Conservation (phyloP, 2,329 filamentous ascomycete genomes). For the Cladobotryum protrusum region DNA sequence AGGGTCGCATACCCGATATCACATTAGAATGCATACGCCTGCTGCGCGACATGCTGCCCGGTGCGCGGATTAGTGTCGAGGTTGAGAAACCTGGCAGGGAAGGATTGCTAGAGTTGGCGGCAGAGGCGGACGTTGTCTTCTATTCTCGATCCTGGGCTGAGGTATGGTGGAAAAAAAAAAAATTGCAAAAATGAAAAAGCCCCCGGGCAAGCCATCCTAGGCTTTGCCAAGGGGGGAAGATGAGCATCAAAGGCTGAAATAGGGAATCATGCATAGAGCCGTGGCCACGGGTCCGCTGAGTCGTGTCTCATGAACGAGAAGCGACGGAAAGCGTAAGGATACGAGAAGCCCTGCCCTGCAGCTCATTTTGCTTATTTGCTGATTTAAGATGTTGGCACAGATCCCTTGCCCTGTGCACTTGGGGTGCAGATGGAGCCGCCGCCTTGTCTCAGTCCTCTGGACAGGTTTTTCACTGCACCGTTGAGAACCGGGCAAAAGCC, state of each 20-base stretch:
- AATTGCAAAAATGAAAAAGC: neutral
- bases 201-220: neutral
- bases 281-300: slow-evolving; percentile 40
- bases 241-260: slow-evolving; percentile 4
- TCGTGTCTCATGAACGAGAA: slow-evolving; percentile 44
- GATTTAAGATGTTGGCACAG: slow-evolving; percentile 20
- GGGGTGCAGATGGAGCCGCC: slow-evolving; percentile 47
- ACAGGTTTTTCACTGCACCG: slow-evolving; percentile 32
- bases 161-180: slow-evolving; percentile 33
- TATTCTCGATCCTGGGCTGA: slow-evolving; percentile 67
- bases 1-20: slow-evolving; percentile 60
- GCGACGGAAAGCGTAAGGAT: slow-evolving; percentile 37
- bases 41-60: slow-evolving; percentile 41
- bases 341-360: slow-evolving; percentile 16
- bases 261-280: slow-evolving; percentile 19
- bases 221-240: neutral
- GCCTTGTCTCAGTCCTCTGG: slow-evolving; percentile 24
- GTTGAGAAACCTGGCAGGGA: slow-evolving; percentile 61
- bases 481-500: slow-evolving; percentile 31
- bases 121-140: slow-evolving; percentile 63
- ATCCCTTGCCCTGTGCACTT: slow-evolving; percentile 50
- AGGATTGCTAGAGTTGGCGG: slow-evolving; percentile 54
- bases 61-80: slow-evolving; percentile 58
- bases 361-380: slow-evolving; percentile 14
- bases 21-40: slow-evolving; percentile 53